A percentile compares a stretch with the other conserved stretches of the same genome.
phyloP scores from a whole-genome alignment of 768 basidiomycete species.

The Gyrodon lividus region DNA sequence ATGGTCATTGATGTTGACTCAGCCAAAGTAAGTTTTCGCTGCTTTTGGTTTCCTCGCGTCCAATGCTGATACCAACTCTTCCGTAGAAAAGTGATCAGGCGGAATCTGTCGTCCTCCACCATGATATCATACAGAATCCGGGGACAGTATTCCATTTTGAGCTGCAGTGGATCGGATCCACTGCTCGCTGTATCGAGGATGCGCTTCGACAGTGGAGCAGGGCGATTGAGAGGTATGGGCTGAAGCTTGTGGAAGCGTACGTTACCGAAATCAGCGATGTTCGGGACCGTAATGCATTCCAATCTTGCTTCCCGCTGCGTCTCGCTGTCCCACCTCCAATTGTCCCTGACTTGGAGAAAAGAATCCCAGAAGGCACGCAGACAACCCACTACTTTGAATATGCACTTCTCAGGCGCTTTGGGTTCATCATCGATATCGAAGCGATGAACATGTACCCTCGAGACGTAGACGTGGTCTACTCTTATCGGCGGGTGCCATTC shows the following conservation, averaged over 20 bases:
- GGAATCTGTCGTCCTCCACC: slow-evolving; percentile 84
- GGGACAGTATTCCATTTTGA: slow-evolving; percentile 96
- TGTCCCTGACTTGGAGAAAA: slow-evolving; percentile 62
- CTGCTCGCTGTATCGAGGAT: slow-evolving; percentile 89
- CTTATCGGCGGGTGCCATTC: slow-evolving; percentile 78
- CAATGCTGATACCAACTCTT: slow-evolving; percentile 9
- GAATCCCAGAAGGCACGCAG: slow-evolving; percentile 66
- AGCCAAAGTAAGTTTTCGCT: slow-evolving; percentile 51
- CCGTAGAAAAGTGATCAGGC: slow-evolving; percentile 81
- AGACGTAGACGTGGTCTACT: slow-evolving; percentile 82
- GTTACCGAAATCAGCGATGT: slow-evolving; percentile 91
- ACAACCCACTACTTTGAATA: slow-evolving; percentile 78
- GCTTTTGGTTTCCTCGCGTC: background rate
- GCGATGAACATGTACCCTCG: slow-evolving; percentile 75
- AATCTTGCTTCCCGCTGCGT: slow-evolving; percentile 82
- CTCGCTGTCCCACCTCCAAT: slow-evolving; percentile 76
- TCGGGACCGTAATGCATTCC: slow-evolving; percentile 82
- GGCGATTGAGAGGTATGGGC: slow-evolving; percentile 82
- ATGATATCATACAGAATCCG: slow-evolving; percentile 94
- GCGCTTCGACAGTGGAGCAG: slow-evolving; percentile 78
- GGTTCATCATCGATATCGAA: slow-evolving; percentile 84
- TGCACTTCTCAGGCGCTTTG: slow-evolving; percentile 70
- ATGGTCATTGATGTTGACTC: slow-evolving; percentile 88
- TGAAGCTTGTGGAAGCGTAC: slow-evolving; percentile 91
- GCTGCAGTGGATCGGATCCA: slow-evolving; percentile 94